Percentiles rank a stretch among this genome's conserved stretches.
Evolutionary conservation across 768 basidiomycete genomes (phyloP).

Genomic region (Boletus pseudopeckii): DNA sequence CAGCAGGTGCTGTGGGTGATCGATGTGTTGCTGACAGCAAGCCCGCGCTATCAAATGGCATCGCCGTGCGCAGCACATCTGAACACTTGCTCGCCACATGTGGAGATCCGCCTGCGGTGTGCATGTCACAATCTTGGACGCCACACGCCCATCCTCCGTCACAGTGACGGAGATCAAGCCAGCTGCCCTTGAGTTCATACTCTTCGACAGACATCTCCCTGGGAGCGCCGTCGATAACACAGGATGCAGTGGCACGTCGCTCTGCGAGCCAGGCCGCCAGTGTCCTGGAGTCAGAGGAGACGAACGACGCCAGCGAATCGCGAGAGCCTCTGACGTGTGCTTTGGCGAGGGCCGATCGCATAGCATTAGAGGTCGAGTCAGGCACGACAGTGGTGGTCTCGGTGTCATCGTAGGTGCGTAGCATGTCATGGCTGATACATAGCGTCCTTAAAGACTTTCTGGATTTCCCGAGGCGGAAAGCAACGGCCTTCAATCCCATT

Average conservation of each 20-base stretch:
- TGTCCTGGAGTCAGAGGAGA: conserved; percentile 34
- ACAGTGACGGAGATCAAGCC: conserved; percentile 33
- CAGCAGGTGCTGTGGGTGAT: conserved; percentile 4
- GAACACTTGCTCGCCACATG: conserved; percentile 22
- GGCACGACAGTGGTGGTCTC: neutral
- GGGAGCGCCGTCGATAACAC: conserved; percentile 24
- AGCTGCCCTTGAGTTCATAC: conserved; percentile 48
- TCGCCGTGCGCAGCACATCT: conserved; percentile 20
- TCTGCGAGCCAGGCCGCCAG: conserved; percentile 39
- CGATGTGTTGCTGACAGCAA: conserved; percentile 2
- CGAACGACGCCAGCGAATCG: conserved; percentile 27
- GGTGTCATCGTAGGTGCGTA: conserved; percentile 6
- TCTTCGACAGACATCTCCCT: conserved; percentile 43
- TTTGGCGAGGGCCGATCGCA: conserved; percentile 1
- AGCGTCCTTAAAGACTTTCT: conserved; percentile 12
- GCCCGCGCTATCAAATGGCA: conserved; percentile 26
- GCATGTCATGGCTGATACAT: conserved; percentile 8
- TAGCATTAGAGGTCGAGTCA: neutral
- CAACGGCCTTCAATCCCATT: conserved; percentile 22
- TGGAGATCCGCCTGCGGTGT: conserved; percentile 33
- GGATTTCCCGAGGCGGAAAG: conserved; percentile 16
- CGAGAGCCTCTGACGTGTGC: conserved; percentile 15
- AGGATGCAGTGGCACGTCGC: conserved; percentile 32
- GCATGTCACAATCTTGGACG: conserved; percentile 28
- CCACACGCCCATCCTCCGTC: conserved; percentile 30